phyloP scores from a whole-genome alignment of 177 flowering plant species.

The Vitis hybrid region DNA sequence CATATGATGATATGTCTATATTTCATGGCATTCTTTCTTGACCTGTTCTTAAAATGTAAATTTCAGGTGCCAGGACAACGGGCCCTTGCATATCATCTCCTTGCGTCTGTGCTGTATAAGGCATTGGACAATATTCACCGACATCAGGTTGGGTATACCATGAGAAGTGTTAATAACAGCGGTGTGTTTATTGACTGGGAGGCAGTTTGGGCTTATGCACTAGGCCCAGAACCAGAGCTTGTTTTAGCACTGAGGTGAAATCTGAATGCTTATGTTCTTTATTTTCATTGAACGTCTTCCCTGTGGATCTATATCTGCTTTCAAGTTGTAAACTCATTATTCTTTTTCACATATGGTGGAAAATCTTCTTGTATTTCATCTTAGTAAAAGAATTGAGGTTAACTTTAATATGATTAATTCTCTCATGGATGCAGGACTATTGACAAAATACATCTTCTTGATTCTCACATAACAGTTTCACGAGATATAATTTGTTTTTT shows the following conservation, averaged over 20 bases:
- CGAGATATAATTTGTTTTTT: too few relatives aligned
- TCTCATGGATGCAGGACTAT: too few relatives aligned
- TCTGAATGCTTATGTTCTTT: neutral
- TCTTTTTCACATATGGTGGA: neutral
- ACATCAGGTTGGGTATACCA: constrained; percentile 29
- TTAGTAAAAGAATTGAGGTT: neutral
- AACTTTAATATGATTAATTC: neutral
- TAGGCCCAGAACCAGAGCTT: constrained; percentile 98
- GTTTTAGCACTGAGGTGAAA: constrained; percentile 72
- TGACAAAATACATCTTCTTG: too few relatives aligned
- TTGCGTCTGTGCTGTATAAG: constrained; percentile 69
- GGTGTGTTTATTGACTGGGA: constrained; percentile 65
- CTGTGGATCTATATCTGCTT: too few relatives aligned
- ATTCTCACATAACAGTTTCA: too few relatives aligned
- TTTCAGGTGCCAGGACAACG: constrained; percentile 92
- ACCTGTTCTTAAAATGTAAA: neutral
- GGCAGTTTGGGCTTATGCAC: constrained; percentile 93
- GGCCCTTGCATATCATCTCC: constrained; percentile 73
- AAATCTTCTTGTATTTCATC: neutral
- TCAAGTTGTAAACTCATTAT: neutral
- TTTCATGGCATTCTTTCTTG: neutral
- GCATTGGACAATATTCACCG: constrained; percentile 43
- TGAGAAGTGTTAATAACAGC: constrained; percentile 13
- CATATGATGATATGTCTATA: neutral
- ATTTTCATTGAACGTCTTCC: neutral